A percentile compares a stretch with the other conserved stretches of the same genome.
phyloP scores from a whole-genome alignment of 2,329 filamentous ascomycete genomes.

The Raffaelea deltoideospora region DNA sequence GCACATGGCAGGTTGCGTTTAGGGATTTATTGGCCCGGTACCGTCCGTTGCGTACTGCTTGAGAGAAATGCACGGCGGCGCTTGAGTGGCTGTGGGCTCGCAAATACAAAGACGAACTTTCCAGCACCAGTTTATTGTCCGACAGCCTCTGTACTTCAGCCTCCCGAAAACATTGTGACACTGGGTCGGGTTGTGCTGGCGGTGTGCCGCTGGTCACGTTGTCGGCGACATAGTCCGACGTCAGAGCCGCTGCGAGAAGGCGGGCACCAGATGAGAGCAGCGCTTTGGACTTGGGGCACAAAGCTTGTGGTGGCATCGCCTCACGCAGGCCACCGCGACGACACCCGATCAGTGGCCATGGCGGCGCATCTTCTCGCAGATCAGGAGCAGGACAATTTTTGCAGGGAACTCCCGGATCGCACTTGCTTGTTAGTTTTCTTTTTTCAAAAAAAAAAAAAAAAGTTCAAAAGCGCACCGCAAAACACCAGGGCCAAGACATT shows the following conservation, averaged over 20 bases:
- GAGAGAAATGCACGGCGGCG: constrained; percentile 9
- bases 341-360: constrained; percentile 17
- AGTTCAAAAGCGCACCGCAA: background rate
- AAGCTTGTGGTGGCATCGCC: constrained; percentile 11
- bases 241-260: constrained; percentile 5
- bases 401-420: constrained; percentile 14
- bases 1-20: constrained; percentile 7
- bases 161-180: constrained; percentile 11
- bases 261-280: constrained; percentile 4
- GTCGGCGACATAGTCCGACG: constrained; percentile 5
- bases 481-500: background rate
- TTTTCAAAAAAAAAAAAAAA: too few species aligned
- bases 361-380: constrained; percentile 15
- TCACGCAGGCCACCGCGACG: constrained; percentile 15
- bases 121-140: constrained; percentile 16
- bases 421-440: constrained; percentile 7
- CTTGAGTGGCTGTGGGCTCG: constrained; percentile 10
- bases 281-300: constrained; percentile 12
- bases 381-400: constrained; percentile 16
- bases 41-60: constrained; percentile 14
- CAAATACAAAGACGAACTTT: constrained; percentile 12
- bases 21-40: constrained; percentile 13
- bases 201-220: background rate
- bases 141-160: constrained; percentile 15
- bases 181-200: constrained; percentile 6